phyloP scores from a whole-genome alignment of 2,329 filamentous ascomycete genomes.

The Penicillium frequentans region DNA sequence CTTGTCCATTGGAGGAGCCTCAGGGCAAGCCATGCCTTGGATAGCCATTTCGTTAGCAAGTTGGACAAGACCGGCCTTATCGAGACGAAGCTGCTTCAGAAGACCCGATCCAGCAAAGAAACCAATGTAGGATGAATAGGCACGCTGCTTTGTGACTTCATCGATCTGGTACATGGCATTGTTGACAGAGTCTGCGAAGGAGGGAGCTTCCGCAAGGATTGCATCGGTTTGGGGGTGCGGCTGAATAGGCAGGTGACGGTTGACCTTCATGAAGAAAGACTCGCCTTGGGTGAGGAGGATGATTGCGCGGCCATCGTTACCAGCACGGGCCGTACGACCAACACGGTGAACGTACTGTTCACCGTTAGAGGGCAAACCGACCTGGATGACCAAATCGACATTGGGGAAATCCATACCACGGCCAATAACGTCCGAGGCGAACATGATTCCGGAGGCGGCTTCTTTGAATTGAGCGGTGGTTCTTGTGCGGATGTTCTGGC shows the following conservation, averaged over 20 bases:
- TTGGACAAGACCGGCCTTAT: slow-evolving; percentile 34
- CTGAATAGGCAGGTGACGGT: slow-evolving; percentile 52
- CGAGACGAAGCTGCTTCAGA: slow-evolving; percentile 32
- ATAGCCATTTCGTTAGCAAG: slow-evolving; percentile 40
- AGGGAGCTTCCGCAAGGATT: slow-evolving; percentile 37
- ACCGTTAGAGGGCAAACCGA: slow-evolving; percentile 51
- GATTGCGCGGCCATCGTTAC: slow-evolving; percentile 53
- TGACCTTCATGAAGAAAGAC: slow-evolving; percentile 52
- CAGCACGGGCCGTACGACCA: slow-evolving; percentile 67
- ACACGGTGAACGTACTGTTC: slow-evolving; percentile 51
- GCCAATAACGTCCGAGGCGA: slow-evolving; percentile 50
- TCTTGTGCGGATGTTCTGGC: slow-evolving; percentile 66
- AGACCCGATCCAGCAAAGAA: slow-evolving; percentile 36
- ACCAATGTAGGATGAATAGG: slow-evolving; percentile 38
- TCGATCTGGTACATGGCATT: slow-evolving; percentile 31
- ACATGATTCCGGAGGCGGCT: slow-evolving; percentile 48
- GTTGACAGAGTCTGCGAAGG: slow-evolving; percentile 31
- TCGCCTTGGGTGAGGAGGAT: slow-evolving; percentile 55
- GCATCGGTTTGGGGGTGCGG: slow-evolving; percentile 46
- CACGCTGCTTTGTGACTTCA: slow-evolving; percentile 34
- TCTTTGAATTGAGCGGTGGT: slow-evolving; percentile 45
- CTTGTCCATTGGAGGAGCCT: slow-evolving; percentile 39
- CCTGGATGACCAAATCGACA: slow-evolving; percentile 50
- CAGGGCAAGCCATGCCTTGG: slow-evolving; percentile 38
- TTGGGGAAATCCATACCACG: slow-evolving; percentile 55